These are phyloP conservation scores for Citrus hindsii DNA, from an alignment of 345 rosid genomes.

Conservation along the genomic window DNA sequence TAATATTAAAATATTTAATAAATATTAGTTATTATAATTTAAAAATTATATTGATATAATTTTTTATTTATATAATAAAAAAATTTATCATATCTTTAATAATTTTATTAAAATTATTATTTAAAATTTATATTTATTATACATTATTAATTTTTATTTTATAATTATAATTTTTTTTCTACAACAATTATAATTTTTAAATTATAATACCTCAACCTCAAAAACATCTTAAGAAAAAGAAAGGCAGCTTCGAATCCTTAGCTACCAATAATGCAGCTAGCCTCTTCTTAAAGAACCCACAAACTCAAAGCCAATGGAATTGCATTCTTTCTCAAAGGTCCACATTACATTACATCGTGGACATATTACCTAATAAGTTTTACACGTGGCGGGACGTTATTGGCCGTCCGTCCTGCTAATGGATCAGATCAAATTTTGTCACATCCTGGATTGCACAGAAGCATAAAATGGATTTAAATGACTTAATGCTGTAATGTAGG, in stretches of 20 bases:
- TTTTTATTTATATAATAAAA: too few species aligned
- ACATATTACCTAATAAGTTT: slow-evolving; percentile 11
- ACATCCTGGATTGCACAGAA: slow-evolving; percentile 14
- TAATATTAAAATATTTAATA: too few species aligned
- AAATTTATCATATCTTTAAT: too few species aligned
- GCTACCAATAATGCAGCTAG: slow-evolving; percentile 8
- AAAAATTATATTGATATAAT: too few species aligned
- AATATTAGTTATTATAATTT: too few species aligned
- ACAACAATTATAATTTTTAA: too few species aligned
- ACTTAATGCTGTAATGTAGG: not conserved
- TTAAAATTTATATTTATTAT: too few species aligned
- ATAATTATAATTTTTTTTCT: too few species aligned
- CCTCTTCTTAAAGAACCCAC: not conserved
- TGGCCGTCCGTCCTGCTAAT: not conserved
- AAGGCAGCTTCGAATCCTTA: not conserved
- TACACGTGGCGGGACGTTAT: not conserved
- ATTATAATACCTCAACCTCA: too few species aligned
- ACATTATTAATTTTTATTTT: too few species aligned
- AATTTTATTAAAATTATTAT: too few species aligned
- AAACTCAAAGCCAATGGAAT: not conserved
- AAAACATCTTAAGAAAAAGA: not conserved
- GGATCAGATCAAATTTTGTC: slow-evolving; percentile 23
- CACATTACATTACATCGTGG: not conserved
- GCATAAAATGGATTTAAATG: not conserved
- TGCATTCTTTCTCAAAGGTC: not conserved